A percentile compares a stretch with the other conserved stretches of the same genome.
phyloP scores from a whole-genome alignment of 2,329 filamentous ascomycete species.

The Aureobasidium sp. region DNA sequence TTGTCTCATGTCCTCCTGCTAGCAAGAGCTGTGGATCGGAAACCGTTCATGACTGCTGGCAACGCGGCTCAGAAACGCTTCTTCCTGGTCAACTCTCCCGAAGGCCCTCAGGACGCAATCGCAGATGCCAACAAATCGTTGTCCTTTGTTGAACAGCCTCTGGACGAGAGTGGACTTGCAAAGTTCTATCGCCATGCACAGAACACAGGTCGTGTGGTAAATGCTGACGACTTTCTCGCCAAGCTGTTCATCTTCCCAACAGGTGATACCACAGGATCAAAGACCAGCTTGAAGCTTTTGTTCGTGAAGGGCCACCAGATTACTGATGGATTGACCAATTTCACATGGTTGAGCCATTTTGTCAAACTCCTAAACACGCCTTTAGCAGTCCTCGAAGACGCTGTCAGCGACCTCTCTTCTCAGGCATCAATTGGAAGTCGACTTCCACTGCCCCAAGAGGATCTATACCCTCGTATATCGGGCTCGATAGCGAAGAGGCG shows the following conservation, averaged over 20 bases:
- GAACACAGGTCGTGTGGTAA: conserved; percentile 34
- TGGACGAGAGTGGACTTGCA: conserved; percentile 22
- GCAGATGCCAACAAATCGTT: conserved; percentile 24
- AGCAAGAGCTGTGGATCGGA: conserved; percentile 25
- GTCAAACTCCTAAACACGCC: conserved; percentile 30
- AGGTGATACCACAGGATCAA: conserved; percentile 20
- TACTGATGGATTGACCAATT: conserved; percentile 36
- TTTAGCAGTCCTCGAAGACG: conserved; percentile 18
- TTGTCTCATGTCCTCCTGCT: conserved; percentile 16
- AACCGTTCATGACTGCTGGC: conserved; percentile 17
- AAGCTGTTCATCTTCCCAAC: conserved; percentile 34
- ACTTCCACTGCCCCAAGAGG: conserved; percentile 39
- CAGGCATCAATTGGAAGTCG: conserved; percentile 21
- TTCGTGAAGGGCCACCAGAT: conserved; percentile 38
- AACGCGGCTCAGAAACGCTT: conserved; percentile 18
- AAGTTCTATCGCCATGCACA: conserved; percentile 34
- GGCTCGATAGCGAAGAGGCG: conserved; percentile 33
- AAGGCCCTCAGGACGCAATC: conserved; percentile 25
- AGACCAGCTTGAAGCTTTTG: conserved; percentile 28
- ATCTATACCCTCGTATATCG: conserved; percentile 34
- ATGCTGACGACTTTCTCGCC: conserved; percentile 30
- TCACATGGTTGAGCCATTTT: conserved; percentile 37
- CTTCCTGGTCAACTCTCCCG: conserved; percentile 31
- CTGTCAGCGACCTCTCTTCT: conserved; percentile 18
- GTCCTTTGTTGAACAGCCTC: conserved; percentile 33